phyloP scores from a whole-genome alignment of 148 eudicot species.

The Fallopia convolvulus region DNA sequence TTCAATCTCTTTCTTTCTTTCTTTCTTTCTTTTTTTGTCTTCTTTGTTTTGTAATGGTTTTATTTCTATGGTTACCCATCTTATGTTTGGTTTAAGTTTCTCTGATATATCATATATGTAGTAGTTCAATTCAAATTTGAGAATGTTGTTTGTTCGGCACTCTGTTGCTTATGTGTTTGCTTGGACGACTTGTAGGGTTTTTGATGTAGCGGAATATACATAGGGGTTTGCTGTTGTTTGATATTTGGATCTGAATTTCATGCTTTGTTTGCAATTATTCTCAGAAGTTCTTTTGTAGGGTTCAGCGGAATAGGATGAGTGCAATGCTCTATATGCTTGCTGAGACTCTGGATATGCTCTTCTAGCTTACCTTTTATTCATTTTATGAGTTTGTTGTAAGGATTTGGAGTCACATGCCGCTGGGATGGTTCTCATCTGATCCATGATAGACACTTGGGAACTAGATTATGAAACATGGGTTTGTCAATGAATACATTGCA shows the following conservation, averaged over 20 bases:
- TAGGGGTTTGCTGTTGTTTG: neutral
- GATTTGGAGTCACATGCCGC: neutral
- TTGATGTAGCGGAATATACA: neutral
- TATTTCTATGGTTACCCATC: neutral
- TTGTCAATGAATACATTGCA: neutral
- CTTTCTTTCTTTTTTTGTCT: too few species aligned
- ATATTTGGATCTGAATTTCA: neutral
- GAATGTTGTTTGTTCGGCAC: neutral
- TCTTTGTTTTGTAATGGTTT: neutral
- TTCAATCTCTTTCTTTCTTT: neutral
- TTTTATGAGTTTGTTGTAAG: neutral
- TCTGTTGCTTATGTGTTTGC: neutral
- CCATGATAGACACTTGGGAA: neutral
- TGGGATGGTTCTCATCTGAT: neutral
- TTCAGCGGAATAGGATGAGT: neutral
- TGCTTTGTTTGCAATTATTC: neutral
- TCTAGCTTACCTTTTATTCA: neutral
- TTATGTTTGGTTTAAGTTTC: neutral
- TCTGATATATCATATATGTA: neutral
- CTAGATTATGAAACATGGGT: neutral
- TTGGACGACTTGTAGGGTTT: neutral
- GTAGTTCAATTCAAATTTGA: neutral
- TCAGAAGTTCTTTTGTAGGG: neutral
- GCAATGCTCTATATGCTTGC: neutral
- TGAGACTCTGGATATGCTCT: neutral